Percentiles rank a stretch among this genome's conserved stretches.
Conservation (phyloP, 2,329 filamentous ascomycete species). For the Colletotrichum tropicicola region DNA sequence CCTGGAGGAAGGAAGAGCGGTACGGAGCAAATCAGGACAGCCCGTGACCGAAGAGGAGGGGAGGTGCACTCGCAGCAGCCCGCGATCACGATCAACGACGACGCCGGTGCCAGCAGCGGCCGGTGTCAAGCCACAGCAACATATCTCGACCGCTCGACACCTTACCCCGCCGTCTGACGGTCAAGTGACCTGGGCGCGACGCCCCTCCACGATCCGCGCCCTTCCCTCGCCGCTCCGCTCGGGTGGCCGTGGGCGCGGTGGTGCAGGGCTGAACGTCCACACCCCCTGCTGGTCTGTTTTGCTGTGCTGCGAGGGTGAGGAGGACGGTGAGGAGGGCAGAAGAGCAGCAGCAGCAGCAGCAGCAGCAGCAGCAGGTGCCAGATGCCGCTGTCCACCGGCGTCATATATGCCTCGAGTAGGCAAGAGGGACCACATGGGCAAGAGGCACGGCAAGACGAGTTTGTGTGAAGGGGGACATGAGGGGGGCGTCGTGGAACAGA, state of each 20-base stretch:
- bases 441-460: not conserved
- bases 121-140: constrained; percentile 14
- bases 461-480: not conserved
- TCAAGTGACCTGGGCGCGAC: constrained; percentile 19
- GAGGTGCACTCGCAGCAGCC: not conserved
- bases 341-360: not conserved
- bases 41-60: not conserved
- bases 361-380: not conserved
- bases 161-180: constrained; percentile 11
- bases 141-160: not conserved
- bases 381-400: not conserved
- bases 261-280: not conserved
- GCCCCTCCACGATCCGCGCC: not conserved
- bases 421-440: not conserved
- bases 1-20: no score
- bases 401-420: not conserved
- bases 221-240: not conserved
- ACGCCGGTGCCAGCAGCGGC: not conserved
- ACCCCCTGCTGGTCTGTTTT: not conserved
- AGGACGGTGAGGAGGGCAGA: not conserved
- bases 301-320: not conserved
- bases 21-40: not conserved
- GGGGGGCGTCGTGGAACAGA: constrained; percentile 17
- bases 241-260: not conserved
- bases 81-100: not conserved